These are phyloP conservation scores for Polyporus tsugae DNA, from an alignment of 1,284 basidiomycete species.

Conservation along the genomic window DNA sequence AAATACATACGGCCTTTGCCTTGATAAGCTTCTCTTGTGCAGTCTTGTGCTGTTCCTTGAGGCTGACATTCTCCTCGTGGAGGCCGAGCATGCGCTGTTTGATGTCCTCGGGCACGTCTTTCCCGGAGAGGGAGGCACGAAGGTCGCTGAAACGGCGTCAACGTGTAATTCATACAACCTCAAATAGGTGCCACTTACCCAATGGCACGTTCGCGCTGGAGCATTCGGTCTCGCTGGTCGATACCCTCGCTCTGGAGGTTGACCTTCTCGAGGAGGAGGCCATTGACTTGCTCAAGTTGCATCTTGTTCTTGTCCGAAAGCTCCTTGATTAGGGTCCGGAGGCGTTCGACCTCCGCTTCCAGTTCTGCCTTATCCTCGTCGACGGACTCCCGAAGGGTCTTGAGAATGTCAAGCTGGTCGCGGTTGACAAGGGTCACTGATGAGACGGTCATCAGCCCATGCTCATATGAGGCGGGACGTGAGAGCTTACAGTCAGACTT, in stretches of 20 bases:
- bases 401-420: slow-evolving; percentile 85
- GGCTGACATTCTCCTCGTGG: slow-evolving; percentile 78
- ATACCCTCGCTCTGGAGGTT: slow-evolving; percentile 89
- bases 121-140: slow-evolving; percentile 74
- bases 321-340: slow-evolving; percentile 77
- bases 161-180: background rate
- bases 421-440: slow-evolving; percentile 86
- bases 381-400: slow-evolving; percentile 86
- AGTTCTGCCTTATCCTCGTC: slow-evolving; percentile 86
- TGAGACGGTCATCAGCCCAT: background rate
- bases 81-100: slow-evolving; percentile 79
- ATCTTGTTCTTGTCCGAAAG: slow-evolving; percentile 87
- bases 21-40: slow-evolving; percentile 83
- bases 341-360: slow-evolving; percentile 69
- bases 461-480: slow-evolving; percentile 11
- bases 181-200: slow-evolving; percentile 55
- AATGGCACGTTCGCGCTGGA: slow-evolving; percentile 83
- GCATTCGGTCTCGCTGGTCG: slow-evolving; percentile 82
- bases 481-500: slow-evolving; percentile 84
- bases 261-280: slow-evolving; percentile 89
- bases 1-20: slow-evolving; percentile 70
- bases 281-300: slow-evolving; percentile 92
- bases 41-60: slow-evolving; percentile 78
- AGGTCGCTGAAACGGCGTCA: slow-evolving; percentile 63
- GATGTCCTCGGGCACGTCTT: slow-evolving; percentile 82